Evolutionary conservation across 345 rosid species (phyloP).

Genomic region (Arabis hirsuta): DNA sequence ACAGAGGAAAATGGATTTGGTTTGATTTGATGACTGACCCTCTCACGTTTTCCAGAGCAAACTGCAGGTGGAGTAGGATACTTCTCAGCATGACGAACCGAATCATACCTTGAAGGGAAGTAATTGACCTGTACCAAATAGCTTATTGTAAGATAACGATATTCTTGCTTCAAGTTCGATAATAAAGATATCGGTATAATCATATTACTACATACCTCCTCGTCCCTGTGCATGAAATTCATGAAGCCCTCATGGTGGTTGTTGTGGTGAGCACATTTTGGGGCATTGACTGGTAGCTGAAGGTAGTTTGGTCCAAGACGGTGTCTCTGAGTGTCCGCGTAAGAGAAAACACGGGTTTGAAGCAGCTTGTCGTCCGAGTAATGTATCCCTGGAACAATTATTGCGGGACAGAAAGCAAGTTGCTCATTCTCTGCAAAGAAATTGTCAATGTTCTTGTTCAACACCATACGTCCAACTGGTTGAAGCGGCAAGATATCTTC

Average conservation of each 20-base stretch:
- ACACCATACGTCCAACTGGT: constrained; percentile 94
- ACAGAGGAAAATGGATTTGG: neutral
- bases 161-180: neutral
- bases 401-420: constrained; percentile 91
- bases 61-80: constrained; percentile 66
- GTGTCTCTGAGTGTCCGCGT: constrained; percentile 94
- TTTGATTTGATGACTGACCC: constrained; percentile 51
- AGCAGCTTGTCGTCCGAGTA: constrained; percentile 92
- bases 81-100: constrained; percentile 84
- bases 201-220: constrained; percentile 60
- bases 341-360: constrained; percentile 88
- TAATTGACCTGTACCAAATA: constrained; percentile 71
- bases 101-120: constrained; percentile 92
- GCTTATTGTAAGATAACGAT: constrained; percentile 22
- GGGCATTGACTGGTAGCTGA: constrained; percentile 93
- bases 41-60: constrained; percentile 80
- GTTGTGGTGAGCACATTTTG: constrained; percentile 95
- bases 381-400: constrained; percentile 89
- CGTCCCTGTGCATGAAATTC: constrained; percentile 94
- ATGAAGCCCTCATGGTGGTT: constrained; percentile 93
- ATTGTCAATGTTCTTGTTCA: constrained; percentile 96
- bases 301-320: constrained; percentile 99
- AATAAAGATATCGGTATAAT: neutral
- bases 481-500: constrained; percentile 94
- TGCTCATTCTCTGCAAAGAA: constrained; percentile 97